Evolutionary conservation across 2,329 filamentous ascomycete genomes (phyloP).

Genomic region (Rhynchosporium agropyri): DNA sequence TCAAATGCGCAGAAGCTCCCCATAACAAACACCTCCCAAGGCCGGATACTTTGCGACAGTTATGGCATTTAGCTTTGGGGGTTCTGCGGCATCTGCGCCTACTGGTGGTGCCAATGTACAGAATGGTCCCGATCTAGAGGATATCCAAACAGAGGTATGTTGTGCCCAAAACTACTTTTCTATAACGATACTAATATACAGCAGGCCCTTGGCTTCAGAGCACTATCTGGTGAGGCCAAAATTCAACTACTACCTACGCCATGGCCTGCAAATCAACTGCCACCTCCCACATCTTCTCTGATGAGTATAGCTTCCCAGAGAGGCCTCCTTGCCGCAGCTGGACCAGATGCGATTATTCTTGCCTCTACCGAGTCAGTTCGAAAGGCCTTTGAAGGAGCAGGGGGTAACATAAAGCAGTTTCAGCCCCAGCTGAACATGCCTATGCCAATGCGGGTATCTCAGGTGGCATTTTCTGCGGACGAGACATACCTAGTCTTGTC

Average conservation of each 20-base stretch:
- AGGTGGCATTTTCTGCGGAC: conserved; percentile 88
- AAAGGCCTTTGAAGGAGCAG: conserved; percentile 67
- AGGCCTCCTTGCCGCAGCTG: conserved; percentile 84
- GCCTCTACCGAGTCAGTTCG: conserved; percentile 77
- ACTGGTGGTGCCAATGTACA: conserved; percentile 47
- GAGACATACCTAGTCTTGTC: conserved; percentile 83
- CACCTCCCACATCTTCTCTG: conserved; percentile 77
- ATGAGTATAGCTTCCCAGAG: conserved; percentile 79
- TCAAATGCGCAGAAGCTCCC: conserved; percentile 37
- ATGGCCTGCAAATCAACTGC: conserved; percentile 69
- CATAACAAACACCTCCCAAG: conserved; percentile 43
- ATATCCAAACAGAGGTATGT: conserved; percentile 79
- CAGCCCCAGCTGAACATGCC: conserved; percentile 72
- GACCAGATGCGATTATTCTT: conserved; percentile 77
- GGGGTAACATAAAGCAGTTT: conserved; percentile 65
- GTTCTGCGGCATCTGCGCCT: conserved; percentile 48
- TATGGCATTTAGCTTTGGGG: conserved; percentile 69
- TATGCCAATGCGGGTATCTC: conserved; percentile 76
- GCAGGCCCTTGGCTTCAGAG: conserved; percentile 77
- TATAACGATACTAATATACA: conserved; percentile 22
- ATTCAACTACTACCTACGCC: conserved; percentile 74
- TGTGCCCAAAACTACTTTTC: background rate
- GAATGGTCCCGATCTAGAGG: conserved; percentile 68
- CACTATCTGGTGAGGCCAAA: conserved; percentile 79
- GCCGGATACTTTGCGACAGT: conserved; percentile 46